Base-by-base conservation (phyloP, 2,329 filamentous ascomycete species). In the Aaosphaeria pasadenensis region DNA sequence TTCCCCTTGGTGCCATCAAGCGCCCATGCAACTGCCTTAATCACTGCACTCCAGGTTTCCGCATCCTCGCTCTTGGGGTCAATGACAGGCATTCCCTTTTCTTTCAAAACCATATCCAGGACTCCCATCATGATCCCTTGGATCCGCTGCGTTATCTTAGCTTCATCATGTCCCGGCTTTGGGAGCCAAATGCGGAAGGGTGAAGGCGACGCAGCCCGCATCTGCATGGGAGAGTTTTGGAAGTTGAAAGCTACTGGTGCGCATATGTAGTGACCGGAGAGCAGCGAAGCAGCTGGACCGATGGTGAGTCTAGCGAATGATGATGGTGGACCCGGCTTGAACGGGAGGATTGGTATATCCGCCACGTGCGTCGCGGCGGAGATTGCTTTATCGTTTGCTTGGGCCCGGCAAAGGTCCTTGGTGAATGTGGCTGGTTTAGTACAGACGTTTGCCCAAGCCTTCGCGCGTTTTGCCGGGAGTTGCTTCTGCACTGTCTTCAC, bases 121-220 rank as follows among this genome's bases (percentile, higher is more conserved):
- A 67, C 63, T 4, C 52, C 63, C 58, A 64, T 64, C 59, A 69
- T 63, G 1, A 58, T 53, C 11, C 63, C 64, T 13, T 65, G 64
- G 2, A 65, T 54, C 9, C 55, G 47, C 28, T 48, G 52, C 3
- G 58, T 64, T 5, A 63, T 48, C 28, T 56, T 63, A 1, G 58
- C 56, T 2, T 48, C 36, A 13, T 52, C 49, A 6, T 59, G 24
- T 0, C 44, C 44, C 0, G 43, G 17, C 32, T 13, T 39, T 1
- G 64, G 61, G 13, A 67, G 33, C 1, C 64, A 44, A 17, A 69
- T 32, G 42, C 59, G 47, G 29, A 66, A 59, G 1, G 51, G 48
- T 1, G 62, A 52, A 1, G 57, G 44, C 5, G 52, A 44, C 1
- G 36, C 31, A 1, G 52, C 50, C 13, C 62, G 55, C 6, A 67